Evolutionary conservation across 179 eudicot genomes (phyloP).

Genomic region (Drosera spatulata): DNA sequence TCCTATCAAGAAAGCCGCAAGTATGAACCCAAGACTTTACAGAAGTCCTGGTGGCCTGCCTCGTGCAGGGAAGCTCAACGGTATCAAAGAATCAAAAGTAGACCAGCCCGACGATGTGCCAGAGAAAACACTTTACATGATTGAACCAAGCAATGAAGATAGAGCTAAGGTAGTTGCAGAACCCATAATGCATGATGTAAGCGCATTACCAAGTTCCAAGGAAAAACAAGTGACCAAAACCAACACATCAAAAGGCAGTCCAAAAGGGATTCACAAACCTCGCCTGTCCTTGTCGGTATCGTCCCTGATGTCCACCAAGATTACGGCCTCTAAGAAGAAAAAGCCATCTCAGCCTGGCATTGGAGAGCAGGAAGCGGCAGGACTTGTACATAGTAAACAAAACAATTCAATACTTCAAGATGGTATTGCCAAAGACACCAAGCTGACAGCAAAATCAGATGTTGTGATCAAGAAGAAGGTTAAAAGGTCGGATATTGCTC

Average conservation of each 20-base stretch:
- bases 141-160: conserved; percentile 10
- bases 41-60: conserved; percentile 19
- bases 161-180: conserved; percentile 8
- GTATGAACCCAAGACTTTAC: conserved; percentile 24
- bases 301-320: conserved; percentile 8
- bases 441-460: conserved; percentile 17
- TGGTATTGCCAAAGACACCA: conserved; percentile 9
- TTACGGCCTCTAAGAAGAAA: conserved; percentile 4
- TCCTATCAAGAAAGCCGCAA: conserved; percentile 24
- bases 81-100: conserved; percentile 9
- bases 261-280: conserved; percentile 8
- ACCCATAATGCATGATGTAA: conserved; percentile 2
- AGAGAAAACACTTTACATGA: conserved; percentile 20
- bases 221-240: conserved; percentile 11
- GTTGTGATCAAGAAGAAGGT: conserved; percentile 18
- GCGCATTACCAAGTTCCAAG: conserved; percentile 2
- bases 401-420: conserved; percentile 6
- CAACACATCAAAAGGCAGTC: conserved; percentile 13
- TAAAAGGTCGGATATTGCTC: conserved; percentile 11
- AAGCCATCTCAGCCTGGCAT: conserved; percentile 10
- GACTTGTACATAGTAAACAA: conserved; percentile 5
- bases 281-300: conserved; percentile 8
- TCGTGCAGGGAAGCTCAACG: conserved; percentile 7
- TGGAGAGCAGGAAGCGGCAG: conserved; percentile 6
- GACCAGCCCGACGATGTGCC: conserved; percentile 13